Evolutionary conservation across 129 eudicot genomes (phyloP).

Genomic region (Heracleum sosnowskyi): DNA sequence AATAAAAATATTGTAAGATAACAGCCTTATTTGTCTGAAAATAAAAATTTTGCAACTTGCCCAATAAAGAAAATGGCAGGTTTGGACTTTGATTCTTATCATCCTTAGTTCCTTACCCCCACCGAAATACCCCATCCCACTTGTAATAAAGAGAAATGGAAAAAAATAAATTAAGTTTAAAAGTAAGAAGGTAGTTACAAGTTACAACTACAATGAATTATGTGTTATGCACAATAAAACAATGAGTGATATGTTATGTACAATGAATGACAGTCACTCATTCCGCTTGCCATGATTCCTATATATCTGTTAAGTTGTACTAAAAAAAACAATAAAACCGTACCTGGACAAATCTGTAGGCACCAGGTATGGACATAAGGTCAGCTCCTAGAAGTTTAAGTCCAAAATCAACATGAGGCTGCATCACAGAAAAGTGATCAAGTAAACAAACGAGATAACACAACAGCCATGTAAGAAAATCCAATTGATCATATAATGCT

Average conservation of each 20-base stretch:
- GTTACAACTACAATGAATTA: not conserved
- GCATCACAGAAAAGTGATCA: conserved; percentile 14
- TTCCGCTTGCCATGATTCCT: not conserved
- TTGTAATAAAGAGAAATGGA: no score
- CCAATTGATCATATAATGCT: not conserved
- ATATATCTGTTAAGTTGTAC: not conserved
- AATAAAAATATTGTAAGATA: no score
- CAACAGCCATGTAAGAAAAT: not conserved
- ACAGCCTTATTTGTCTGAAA: no score
- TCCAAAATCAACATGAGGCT: conserved; percentile 99
- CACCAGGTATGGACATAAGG: conserved; percentile 94
- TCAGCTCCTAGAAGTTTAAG: conserved; percentile 87
- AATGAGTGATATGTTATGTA: not conserved
- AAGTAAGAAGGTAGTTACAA: not conserved
- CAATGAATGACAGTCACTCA: not conserved
- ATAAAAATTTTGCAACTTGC: no score
- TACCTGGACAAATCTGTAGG: conserved; percentile 90
- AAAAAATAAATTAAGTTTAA: no score
- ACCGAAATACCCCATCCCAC: no score
- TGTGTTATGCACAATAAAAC: not conserved
- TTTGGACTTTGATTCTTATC: no score
- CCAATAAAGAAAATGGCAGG: no score
- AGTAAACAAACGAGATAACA: not conserved
- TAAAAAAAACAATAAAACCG: not conserved
- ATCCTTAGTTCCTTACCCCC: no score